Conservation (phyloP, 192 early-diverging fungal genomes). For the Chytriomyces sp. region DNA sequence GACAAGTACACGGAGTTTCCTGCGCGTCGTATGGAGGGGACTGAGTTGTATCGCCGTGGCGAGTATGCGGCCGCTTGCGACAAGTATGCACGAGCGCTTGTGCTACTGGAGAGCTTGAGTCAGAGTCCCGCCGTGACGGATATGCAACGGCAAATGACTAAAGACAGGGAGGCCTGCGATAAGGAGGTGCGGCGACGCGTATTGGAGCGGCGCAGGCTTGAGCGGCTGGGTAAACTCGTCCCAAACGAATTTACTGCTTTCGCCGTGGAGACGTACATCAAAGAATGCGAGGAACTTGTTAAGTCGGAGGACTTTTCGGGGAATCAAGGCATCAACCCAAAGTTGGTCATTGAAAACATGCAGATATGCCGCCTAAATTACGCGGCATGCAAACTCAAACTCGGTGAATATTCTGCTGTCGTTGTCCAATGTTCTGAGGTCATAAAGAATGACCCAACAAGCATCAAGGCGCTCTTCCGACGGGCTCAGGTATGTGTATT, state of each 20-base stretch:
- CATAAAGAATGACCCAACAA: conserved; percentile 41
- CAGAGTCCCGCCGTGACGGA: conserved; percentile 41
- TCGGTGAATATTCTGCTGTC: conserved; percentile 46
- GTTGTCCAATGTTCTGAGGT: conserved; percentile 53
- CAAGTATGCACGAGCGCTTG: conserved; percentile 50
- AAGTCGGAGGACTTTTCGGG: not conserved
- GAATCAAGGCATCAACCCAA: conserved; percentile 31
- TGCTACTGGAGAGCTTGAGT: conserved; percentile 49
- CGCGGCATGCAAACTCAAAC: conserved; percentile 56
- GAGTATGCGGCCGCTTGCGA: conserved; percentile 42
- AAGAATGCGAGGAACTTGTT: not conserved
- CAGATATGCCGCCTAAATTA: conserved; percentile 50
- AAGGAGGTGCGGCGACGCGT: conserved; percentile 22
- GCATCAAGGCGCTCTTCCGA: conserved; percentile 57
- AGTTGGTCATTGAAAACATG: conserved; percentile 31
- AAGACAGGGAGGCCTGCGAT: conserved; percentile 14
- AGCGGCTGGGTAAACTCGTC: conserved; percentile 1
- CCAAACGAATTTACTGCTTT: conserved; percentile 18
- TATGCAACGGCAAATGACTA: conserved; percentile 30
- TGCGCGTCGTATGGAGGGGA: conserved; percentile 44
- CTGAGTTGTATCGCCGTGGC: conserved; percentile 37
- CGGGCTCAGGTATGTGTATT: conserved; percentile 32
- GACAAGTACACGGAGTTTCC: conserved; percentile 54
- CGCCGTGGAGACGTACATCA: not conserved
- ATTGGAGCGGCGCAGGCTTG: conserved; percentile 22